Conservation (phyloP, 768 basidiomycete genomes). For the Russula ochroleuca region DNA sequence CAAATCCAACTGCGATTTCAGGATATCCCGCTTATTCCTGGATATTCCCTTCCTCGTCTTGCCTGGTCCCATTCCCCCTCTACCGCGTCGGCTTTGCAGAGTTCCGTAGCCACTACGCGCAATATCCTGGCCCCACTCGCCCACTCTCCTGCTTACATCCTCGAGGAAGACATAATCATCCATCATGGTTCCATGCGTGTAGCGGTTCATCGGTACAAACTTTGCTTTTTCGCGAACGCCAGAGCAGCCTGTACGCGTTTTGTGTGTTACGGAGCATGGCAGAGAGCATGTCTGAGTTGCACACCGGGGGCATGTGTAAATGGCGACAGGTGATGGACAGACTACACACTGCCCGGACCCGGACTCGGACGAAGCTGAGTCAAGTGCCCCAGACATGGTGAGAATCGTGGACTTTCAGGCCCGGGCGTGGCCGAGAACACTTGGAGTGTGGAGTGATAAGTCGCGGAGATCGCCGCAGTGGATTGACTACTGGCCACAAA, state of each 20-base stretch:
- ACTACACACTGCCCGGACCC: slow-evolving; percentile 19
- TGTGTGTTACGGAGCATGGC: slow-evolving; percentile 65
- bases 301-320: slow-evolving; percentile 81
- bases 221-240: slow-evolving; percentile 69
- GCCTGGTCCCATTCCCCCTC: slow-evolving; percentile 34
- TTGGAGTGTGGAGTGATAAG: neutral
- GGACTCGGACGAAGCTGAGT: neutral
- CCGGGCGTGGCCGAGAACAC: neutral
- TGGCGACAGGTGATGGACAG: slow-evolving; percentile 35
- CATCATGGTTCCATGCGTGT: slow-evolving; percentile 84
- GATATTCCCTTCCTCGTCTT: slow-evolving; percentile 32
- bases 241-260: slow-evolving; percentile 54
- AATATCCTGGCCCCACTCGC: slow-evolving; percentile 69
- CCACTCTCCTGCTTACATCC: slow-evolving; percentile 70
- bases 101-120: slow-evolving; percentile 53
- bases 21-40: slow-evolving; percentile 57
- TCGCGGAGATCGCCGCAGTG: neutral
- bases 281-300: slow-evolving; percentile 66
- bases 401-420: neutral
- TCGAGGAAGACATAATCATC: slow-evolving; percentile 86
- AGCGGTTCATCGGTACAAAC: slow-evolving; percentile 78
- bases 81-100: slow-evolving; percentile 30
- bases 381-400: slow-evolving; percentile 1
- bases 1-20: slow-evolving; percentile 64
- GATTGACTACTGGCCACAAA: neutral